These are phyloP conservation scores for Prunus armeniaca DNA, from an alignment of 306 rosid species.

Conservation along the genomic window DNA sequence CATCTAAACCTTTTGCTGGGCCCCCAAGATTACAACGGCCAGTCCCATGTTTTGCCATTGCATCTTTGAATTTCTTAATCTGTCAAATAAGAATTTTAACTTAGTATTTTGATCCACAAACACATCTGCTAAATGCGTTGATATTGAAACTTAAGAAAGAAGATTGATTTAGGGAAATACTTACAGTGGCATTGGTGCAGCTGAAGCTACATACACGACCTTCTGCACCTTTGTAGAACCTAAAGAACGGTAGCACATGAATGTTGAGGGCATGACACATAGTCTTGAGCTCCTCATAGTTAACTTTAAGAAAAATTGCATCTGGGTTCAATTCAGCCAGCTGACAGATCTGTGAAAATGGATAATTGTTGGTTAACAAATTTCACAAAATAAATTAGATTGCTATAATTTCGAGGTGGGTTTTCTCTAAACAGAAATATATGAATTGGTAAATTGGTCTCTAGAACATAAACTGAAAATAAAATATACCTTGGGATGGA, in stretches of 20 bases:
- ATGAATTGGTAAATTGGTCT: neutral
- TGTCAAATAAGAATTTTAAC: constrained; percentile 13
- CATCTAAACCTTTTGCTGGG: constrained; percentile 71
- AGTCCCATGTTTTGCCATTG: constrained; percentile 56
- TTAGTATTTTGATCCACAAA: constrained; percentile 4
- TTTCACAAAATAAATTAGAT: neutral
- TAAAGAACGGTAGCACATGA: constrained; percentile 86
- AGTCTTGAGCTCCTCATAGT: constrained; percentile 65
- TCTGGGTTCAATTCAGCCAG: constrained; percentile 63
- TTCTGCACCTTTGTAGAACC: constrained; percentile 74
- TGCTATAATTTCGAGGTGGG: neutral
- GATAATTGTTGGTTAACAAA: neutral
- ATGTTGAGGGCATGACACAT: constrained; percentile 64
- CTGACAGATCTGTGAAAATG: constrained; percentile 68
- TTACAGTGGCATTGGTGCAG: constrained; percentile 85
- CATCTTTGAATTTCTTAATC: constrained; percentile 85
- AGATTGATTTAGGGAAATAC: constrained; percentile 5
- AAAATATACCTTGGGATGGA: constrained; percentile 68
- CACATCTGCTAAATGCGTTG: neutral
- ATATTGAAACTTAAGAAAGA: neutral
- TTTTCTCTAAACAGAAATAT: neutral
- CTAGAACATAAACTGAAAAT: neutral
- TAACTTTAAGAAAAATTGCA: constrained; percentile 62
- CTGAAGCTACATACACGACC: constrained; percentile 82
- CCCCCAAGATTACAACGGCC: constrained; percentile 56